A percentile compares a stretch with the other conserved stretches of the same genome.
phyloP scores from a whole-genome alignment of 225 moss, liverwort and hornwort species.

The Marchantia paleacea region DNA sequence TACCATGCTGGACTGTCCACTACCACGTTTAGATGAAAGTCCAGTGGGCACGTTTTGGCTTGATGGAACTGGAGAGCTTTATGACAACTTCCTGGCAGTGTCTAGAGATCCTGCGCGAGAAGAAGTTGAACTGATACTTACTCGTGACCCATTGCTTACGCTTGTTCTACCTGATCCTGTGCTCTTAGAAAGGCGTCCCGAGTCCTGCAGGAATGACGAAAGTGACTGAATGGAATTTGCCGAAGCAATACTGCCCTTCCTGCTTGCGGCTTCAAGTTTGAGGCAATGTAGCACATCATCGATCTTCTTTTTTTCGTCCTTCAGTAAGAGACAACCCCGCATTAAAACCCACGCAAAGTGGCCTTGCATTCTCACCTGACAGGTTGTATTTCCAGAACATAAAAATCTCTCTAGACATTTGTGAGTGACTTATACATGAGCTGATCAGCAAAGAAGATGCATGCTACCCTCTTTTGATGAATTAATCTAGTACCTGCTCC shows the following conservation, averaged over 20 bases:
- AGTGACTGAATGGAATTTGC: constrained; percentile 23
- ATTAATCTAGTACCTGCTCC: constrained; percentile 61
- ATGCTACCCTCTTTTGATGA: not conserved
- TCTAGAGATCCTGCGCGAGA: constrained; percentile 34
- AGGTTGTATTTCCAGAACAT: not conserved
- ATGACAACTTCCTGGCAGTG: not conserved
- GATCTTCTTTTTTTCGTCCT: constrained; percentile 91
- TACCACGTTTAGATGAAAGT: constrained; percentile 2
- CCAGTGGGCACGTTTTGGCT: not conserved
- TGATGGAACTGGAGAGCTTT: constrained; percentile 5
- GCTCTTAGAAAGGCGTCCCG: constrained; percentile 24
- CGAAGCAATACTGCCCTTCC: constrained; percentile 26
- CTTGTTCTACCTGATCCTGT: constrained; percentile 23
- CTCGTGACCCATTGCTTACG: constrained; percentile 35
- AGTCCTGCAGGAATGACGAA: constrained; percentile 47
- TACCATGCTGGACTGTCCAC: not conserved
- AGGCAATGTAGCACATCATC: constrained; percentile 75
- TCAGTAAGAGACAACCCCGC: constrained; percentile 18
- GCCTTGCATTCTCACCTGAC: constrained; percentile 1
- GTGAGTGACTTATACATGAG: not conserved
- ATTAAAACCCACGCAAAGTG: constrained; percentile 6
- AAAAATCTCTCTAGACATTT: not conserved
- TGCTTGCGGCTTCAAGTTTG: constrained; percentile 57
- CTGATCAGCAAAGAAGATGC: not conserved
- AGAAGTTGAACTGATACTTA: constrained; percentile 25